phyloP scores from a whole-genome alignment of 345 rosid species.

The Chamaenerion angustifolium region DNA sequence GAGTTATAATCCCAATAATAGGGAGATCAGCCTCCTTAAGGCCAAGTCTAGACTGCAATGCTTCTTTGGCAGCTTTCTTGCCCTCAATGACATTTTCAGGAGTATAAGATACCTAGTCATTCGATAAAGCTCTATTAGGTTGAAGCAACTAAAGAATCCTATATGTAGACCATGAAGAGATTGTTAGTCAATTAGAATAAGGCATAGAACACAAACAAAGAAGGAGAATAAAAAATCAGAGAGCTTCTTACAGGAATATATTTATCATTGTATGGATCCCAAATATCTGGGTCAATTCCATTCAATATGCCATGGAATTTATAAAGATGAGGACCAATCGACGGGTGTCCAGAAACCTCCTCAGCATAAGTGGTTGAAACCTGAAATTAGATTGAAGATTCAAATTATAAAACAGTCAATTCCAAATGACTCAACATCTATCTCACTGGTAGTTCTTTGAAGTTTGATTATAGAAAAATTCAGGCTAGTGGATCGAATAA shows the following conservation, averaged over 20 bases:
- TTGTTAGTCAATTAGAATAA: not conserved
- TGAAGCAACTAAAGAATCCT: no score
- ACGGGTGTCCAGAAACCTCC: slow-evolving; percentile 73
- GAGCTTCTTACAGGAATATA: slow-evolving; percentile 57
- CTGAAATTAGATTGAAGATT: slow-evolving; percentile 23
- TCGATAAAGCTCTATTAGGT: not conserved
- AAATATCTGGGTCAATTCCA: slow-evolving; percentile 87
- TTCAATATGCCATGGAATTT: slow-evolving; percentile 87
- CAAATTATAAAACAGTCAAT: not conserved
- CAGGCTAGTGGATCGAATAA: not conserved
- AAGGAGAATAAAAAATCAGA: not conserved
- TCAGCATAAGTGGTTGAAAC: slow-evolving; percentile 69
- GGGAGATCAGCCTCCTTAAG: slow-evolving; percentile 51
- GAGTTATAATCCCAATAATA: slow-evolving; percentile 64
- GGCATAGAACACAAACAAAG: no score
- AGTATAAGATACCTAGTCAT: slow-evolving; percentile 50
- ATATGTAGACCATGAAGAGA: no score
- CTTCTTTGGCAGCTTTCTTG: slow-evolving; percentile 77
- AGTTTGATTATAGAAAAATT: not conserved
- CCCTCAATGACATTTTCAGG: slow-evolving; percentile 76
- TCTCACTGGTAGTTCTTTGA: not conserved
- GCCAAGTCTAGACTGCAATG: slow-evolving; percentile 66
- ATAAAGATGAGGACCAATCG: slow-evolving; percentile 52
- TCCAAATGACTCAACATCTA: not conserved
- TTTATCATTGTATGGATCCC: slow-evolving; percentile 87